Evolutionary conservation across 331 rosid species (phyloP), one percentile per base, ranked within the genome.

Genomic region (Stylosanthes scabra): DNA sequence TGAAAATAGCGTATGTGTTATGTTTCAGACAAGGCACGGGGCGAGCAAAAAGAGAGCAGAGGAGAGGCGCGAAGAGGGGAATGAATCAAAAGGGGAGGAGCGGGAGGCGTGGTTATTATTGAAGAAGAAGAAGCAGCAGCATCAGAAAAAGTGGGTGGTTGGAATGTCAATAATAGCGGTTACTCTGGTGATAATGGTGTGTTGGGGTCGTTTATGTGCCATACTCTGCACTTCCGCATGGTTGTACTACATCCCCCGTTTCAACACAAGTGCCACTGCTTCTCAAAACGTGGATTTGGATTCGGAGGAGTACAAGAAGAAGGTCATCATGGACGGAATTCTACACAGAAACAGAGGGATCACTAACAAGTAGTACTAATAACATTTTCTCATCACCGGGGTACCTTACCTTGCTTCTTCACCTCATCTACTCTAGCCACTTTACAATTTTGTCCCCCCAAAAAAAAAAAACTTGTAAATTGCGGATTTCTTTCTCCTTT

Each of bases 161-260:
- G 97, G 89, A 5, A 63, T 91, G 86, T 81, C 88, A 3, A 62
- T 87, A 8, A 20, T 91, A 2, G 39, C 65, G 63, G 85, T 89
- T 29, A 89, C 90, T 0, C 59, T 91, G 60, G 55, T 85, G 7
- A 86, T 89, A 7, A 77, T 86, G 91, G 4, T 87, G 31, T 2
- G 86, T 10, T 91, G 96, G 89, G 97, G 97, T 49, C 84, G 87
- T 54, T 9, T 89, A 5, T 89, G 90, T 56, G 97, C 97, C 7
- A 83, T 89, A 7, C 82, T 91, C 1, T 86, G 89, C 62, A 91
- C 96, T 66, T 87, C 90, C 7, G 85, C 79, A 2, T 89, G 96
- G 96, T 46, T 91, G 3, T 87, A 84, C 16, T 74, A 78, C n/a
- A 39, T 82, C 7, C 84, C 91, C 3, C 84, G 80, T 55, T 66